Percentiles rank a stretch among this genome's conserved stretches.
Conservation (phyloP, 225 moss, liverwort and hornwort genomes). For the Bryoerythrophyllum caledonicum region DNA sequence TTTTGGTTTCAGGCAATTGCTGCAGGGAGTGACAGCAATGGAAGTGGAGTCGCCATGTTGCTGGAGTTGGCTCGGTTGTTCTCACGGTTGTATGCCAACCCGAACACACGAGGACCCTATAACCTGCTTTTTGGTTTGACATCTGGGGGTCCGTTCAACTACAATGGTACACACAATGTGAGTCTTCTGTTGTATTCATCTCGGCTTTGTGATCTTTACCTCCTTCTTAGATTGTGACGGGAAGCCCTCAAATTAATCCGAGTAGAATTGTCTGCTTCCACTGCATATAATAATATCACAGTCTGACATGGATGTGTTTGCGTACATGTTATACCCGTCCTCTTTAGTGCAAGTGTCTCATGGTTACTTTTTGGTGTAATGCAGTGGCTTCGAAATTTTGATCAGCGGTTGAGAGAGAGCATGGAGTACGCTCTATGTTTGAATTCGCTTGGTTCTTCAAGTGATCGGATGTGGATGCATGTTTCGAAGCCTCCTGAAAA, state of each 20-base stretch:
- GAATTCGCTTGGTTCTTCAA: constrained; percentile 55
- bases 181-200: constrained; percentile 21
- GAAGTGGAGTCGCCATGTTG: constrained; percentile 70
- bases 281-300: neutral
- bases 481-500: constrained; percentile 76
- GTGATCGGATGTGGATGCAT: constrained; percentile 55
- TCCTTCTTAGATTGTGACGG: neutral
- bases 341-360: neutral
- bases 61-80: constrained; percentile 72
- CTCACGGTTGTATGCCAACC: constrained; percentile 61
- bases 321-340: neutral
- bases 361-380: neutral
- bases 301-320: neutral
- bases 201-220: neutral
- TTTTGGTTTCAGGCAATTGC: constrained; percentile 48
- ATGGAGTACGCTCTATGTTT: constrained; percentile 71
- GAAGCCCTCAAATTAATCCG: neutral
- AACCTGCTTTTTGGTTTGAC: constrained; percentile 77
- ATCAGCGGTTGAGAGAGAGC: constrained; percentile 74
- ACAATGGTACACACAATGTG: constrained; percentile 67
- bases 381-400: constrained; percentile 68
- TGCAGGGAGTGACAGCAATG: constrained; percentile 67
- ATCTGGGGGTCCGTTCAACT: constrained; percentile 72
- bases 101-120: constrained; percentile 61
- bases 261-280: neutral